phyloP scores from a whole-genome alignment of 2,329 filamentous ascomycete genomes.

The Penicillium concentricum region DNA sequence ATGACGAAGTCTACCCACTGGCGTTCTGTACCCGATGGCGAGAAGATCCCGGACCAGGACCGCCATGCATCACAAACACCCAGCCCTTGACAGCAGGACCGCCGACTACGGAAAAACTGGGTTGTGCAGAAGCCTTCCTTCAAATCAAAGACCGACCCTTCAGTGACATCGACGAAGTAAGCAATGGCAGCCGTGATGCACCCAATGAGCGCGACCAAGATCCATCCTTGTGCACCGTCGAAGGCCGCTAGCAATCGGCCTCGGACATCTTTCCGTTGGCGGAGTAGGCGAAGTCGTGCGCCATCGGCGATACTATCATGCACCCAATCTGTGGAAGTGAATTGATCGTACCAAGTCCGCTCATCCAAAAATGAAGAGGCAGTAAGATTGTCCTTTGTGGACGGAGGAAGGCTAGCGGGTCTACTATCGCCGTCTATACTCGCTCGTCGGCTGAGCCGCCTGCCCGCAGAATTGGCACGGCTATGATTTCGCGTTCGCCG shows the following conservation, averaged over 20 bases:
- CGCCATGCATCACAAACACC: constrained; percentile 60
- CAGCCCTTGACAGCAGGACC: constrained; percentile 60
- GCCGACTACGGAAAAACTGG: constrained; percentile 72
- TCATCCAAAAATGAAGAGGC: constrained; percentile 72
- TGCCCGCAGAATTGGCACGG: constrained; percentile 50
- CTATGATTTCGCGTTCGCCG: constrained; percentile 48
- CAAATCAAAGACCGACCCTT: constrained; percentile 81
- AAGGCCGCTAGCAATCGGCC: constrained; percentile 75
- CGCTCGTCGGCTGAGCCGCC: constrained; percentile 54
- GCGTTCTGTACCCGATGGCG: constrained; percentile 48
- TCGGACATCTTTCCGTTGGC: constrained; percentile 77
- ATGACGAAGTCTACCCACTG: constrained; percentile 73
- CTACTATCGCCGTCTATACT: constrained; percentile 53
- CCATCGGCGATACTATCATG: constrained; percentile 96
- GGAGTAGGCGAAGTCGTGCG: constrained; percentile 79
- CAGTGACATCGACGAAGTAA: constrained; percentile 84
- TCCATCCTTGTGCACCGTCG: constrained; percentile 90
- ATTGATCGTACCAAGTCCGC: constrained; percentile 97
- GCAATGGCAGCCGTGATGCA: constrained; percentile 80
- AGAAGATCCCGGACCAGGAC: constrained; percentile 64
- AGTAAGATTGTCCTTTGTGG: constrained; percentile 55
- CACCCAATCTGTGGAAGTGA: constrained; percentile 96
- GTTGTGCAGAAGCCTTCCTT: constrained; percentile 82
- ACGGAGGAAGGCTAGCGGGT: constrained; percentile 20
- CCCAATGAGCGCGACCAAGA: constrained; percentile 86